These are phyloP conservation scores for Diaporthe citrichinensis DNA, from an alignment of 2,329 filamentous ascomycete species.

Conservation along the genomic window DNA sequence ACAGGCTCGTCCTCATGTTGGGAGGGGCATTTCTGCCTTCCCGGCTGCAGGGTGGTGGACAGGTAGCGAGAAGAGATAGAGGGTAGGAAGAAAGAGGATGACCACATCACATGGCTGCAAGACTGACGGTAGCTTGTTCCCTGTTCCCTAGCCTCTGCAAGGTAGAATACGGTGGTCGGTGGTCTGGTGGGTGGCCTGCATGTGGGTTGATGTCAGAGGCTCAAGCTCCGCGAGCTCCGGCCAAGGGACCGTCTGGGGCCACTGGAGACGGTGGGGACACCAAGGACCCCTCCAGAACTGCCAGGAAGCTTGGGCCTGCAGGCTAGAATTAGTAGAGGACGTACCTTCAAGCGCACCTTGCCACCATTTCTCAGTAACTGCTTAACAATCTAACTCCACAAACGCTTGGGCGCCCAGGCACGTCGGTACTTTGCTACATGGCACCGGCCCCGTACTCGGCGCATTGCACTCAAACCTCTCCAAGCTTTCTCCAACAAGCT, in stretches of 20 bases:
- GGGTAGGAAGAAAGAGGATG: neutral
- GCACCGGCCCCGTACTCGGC: conserved; percentile 11
- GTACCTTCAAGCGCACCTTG: rapidly evolving
- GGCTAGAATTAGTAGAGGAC: neutral
- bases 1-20: conserved; percentile 17
- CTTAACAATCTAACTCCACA: neutral
- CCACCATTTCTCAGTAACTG: neutral
- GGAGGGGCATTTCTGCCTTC: conserved; percentile 31
- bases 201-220: conserved; percentile 35
- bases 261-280: neutral
- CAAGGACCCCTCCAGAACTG: neutral
- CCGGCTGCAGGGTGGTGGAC: conserved; percentile 5
- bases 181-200: conserved; percentile 13
- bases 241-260: neutral
- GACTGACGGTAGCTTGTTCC: neutral
- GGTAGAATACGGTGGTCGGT: neutral
- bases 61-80: neutral
- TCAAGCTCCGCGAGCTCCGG: conserved; percentile 29
- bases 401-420: neutral
- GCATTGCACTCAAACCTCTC: conserved; percentile 1
- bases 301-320: conserved; percentile 5
- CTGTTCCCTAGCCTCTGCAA: too few species aligned
- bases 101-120: conserved; percentile 30
- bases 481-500: conserved; percentile 29
- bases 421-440: neutral